A percentile compares a stretch with the other conserved stretches of the same genome.
Conservation (phyloP, 331 rosid genomes). For the Erythrophleum ivorense region DNA sequence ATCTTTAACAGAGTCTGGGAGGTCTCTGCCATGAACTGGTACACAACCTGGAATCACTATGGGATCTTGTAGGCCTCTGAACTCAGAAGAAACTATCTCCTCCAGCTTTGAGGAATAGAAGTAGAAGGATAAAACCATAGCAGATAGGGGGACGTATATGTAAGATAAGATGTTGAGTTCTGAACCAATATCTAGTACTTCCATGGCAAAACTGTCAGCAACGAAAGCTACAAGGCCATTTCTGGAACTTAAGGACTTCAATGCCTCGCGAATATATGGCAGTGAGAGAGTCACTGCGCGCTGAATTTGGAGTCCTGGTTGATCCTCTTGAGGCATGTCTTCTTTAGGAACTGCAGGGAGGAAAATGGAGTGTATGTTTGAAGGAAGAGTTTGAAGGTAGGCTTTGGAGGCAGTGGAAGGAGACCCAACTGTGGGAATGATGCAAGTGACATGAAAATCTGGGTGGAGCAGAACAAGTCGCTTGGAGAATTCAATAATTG, state of each 20-base stretch:
- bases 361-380: not conserved
- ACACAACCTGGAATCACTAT: not conserved
- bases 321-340: not conserved
- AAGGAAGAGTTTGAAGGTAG: slow-evolving; percentile 4
- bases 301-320: not conserved
- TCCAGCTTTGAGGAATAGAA: not conserved
- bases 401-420: not conserved
- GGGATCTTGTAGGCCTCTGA: not conserved
- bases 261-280: not conserved
- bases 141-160: not conserved
- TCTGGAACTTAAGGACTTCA: not conserved
- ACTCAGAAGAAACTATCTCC: not conserved
- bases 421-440: not conserved
- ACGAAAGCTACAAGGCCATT: not conserved
- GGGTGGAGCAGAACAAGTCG: not conserved
- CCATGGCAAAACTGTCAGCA: not conserved
- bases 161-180: not conserved
- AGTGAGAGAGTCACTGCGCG: not conserved
- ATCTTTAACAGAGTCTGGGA: not conserved
- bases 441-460: not conserved
- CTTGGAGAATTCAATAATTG: not conserved
- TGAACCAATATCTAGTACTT: not conserved
- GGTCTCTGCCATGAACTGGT: not conserved
- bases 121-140: not conserved
- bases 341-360: not conserved